Conservation (phyloP, 495 filamentous ascomycete genomes). For the Apodospora peruviana region DNA sequence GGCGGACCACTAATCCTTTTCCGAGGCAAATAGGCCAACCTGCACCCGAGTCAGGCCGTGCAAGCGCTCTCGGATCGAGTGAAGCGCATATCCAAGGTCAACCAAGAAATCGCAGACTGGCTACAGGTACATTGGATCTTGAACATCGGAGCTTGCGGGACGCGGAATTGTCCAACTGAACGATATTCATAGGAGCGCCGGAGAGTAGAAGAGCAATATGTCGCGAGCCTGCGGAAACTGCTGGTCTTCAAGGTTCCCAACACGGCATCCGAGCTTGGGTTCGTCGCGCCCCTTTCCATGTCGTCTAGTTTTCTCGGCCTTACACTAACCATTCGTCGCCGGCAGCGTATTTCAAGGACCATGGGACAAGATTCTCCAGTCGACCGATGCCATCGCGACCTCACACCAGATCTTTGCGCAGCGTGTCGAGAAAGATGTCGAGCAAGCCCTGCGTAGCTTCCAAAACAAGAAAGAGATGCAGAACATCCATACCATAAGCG, state of each 20-base stretch:
- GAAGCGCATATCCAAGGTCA: slow-evolving; percentile 78
- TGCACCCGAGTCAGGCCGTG: slow-evolving; percentile 83
- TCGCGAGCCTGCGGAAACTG: slow-evolving; percentile 75
- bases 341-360: slow-evolving; percentile 86
- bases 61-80: slow-evolving; percentile 81
- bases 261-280: slow-evolving; percentile 80
- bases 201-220: slow-evolving; percentile 87
- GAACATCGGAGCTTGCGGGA: neutral
- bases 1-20: no score
- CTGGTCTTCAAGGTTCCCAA: slow-evolving; percentile 63
- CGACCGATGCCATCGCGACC: slow-evolving; percentile 72
- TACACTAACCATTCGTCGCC: no score
- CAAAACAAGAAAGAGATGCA: slow-evolving; percentile 75
- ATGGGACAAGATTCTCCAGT: slow-evolving; percentile 85
- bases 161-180: slow-evolving; percentile 16
- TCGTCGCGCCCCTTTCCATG: slow-evolving; percentile 26
- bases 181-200: slow-evolving; percentile 71
- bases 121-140: slow-evolving; percentile 63
- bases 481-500: slow-evolving; percentile 75
- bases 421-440: slow-evolving; percentile 87
- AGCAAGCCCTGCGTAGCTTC: slow-evolving; percentile 69
- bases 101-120: slow-evolving; percentile 93
- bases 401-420: slow-evolving; percentile 79
- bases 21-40: slow-evolving; percentile 63
- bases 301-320: slow-evolving; percentile 2